Evolutionary conservation across 176 grass and related monocot genomes (phyloP), one percentile per base, ranked within the genome.

Genomic region (Oryza glumipatula): DNA sequence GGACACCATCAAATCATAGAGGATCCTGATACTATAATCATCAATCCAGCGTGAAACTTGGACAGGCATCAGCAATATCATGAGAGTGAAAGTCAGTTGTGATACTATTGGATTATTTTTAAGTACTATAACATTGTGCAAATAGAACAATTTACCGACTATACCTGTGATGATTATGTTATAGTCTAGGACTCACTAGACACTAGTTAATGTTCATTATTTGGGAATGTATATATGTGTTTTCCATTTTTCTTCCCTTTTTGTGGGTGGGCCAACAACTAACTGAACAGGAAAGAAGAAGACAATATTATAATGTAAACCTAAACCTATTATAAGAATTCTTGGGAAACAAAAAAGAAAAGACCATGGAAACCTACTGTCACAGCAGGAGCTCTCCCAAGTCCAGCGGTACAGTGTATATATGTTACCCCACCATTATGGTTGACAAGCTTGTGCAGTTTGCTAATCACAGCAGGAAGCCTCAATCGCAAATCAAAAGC

Each of bases 361-460:
- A 45, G 49, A 80, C 60, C 52, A 80, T 49, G 38, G 78, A 73
- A 78, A 77, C 82, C 41, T 99, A 99, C 96, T 64, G 93, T 91
- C 49, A 95, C 91, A 84, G 91, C 89, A 89, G 93, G 94, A 73
- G 94, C 93, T 84, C 96, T 93, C 92, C 96, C 96, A 88, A 99
- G 88, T 82, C 96, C 96, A 84, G 96, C 96, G 52, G 96, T 99
- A 58, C 96, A 99, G 88, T 99, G 96, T 89, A 99, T 90, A 70
- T 99, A 99, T 63, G 96, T 92, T 45, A 99, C 86, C 46, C 96
- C 94, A 77, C 94, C 91, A 68, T 96, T 99, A 38, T 6, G 61
- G 33, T 86, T 92, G 73, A 92, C 43, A 78, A 92, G 86, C 86
- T 96, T 92, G 88, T 94, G 80, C 84, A 99, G 56, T 94, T 89